Evolutionary conservation across 2,329 filamentous ascomycete genomes (phyloP).

Genomic region (Cordyceps fumosorosea): DNA sequence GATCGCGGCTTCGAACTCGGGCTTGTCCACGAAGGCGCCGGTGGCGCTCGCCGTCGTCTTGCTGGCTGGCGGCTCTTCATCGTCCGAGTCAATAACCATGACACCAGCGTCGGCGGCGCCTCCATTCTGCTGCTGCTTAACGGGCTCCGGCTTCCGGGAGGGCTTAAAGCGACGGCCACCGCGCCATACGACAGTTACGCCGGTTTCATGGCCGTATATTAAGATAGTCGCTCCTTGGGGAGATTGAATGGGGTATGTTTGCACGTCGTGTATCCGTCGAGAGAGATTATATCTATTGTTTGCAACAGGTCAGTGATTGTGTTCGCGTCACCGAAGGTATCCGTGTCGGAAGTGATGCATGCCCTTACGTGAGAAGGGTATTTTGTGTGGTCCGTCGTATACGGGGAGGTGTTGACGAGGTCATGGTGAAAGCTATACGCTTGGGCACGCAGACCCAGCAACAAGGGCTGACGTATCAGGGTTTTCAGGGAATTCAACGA

Average conservation of each 20-base stretch:
- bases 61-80: slow-evolving; percentile 38
- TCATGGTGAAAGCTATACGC: slow-evolving; percentile 23
- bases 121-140: slow-evolving; percentile 46
- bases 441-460: slow-evolving; percentile 10
- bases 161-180: slow-evolving; percentile 55
- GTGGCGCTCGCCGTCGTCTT: slow-evolving; percentile 22
- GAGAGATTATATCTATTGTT: slow-evolving; percentile 50
- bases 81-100: slow-evolving; percentile 59
- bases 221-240: slow-evolving; percentile 58
- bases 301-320: slow-evolving; percentile 2
- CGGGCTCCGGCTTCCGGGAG: slow-evolving; percentile 25
- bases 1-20: slow-evolving; percentile 45
- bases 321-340: background rate
- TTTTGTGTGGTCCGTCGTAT: slow-evolving; percentile 43
- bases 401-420: slow-evolving; percentile 28
- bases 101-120: slow-evolving; percentile 41
- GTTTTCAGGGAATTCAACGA: background rate
- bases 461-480: background rate
- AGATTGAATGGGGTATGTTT: slow-evolving; percentile 55
- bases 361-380: slow-evolving; percentile 40
- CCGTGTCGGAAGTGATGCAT: background rate
- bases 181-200: slow-evolving; percentile 55
- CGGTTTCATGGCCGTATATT: slow-evolving; percentile 58
- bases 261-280: slow-evolving; percentile 52
- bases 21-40: slow-evolving; percentile 15